Conservation (phyloP, 2,329 filamentous ascomycete genomes). For the Thielaviopsis populi region DNA sequence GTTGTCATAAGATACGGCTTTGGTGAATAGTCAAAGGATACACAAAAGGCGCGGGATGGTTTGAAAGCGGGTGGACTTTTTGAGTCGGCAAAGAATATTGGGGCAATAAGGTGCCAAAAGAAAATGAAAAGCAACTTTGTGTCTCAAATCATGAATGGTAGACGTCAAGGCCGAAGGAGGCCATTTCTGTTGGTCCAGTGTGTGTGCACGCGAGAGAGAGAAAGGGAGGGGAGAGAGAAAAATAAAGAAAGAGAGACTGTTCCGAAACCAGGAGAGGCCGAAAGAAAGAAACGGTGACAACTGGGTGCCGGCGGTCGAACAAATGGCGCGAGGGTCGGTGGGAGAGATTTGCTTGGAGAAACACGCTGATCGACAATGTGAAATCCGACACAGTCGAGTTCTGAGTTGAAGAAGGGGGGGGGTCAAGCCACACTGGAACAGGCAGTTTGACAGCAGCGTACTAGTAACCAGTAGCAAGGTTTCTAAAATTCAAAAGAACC, state of each 20-base stretch:
- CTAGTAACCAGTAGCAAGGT: neutral
- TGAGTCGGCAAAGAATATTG: neutral
- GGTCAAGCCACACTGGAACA: neutral
- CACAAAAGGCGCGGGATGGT: too few species aligned
- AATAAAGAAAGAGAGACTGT: neutral
- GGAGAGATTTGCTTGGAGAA: neutral
- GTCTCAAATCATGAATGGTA: neutral
- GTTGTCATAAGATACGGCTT: neutral
- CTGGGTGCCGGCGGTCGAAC: neutral
- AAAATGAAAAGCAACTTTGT: neutral
- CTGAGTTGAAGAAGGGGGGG: neutral
- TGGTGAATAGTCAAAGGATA: neutral
- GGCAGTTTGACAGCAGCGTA: neutral
- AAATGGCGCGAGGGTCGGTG: neutral
- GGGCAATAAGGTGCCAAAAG: neutral
- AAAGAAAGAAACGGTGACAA: neutral
- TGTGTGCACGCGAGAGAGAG: too few species aligned
- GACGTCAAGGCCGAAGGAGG: neutral
- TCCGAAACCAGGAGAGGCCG: neutral
- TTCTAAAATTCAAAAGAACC: neutral
- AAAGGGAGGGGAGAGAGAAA: too few species aligned
- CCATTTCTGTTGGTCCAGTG: neutral
- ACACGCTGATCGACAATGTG: constrained; percentile 1
- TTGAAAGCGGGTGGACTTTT: too few species aligned
- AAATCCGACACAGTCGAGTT: neutral